Conservation (phyloP, 495 filamentous ascomycete genomes). For the Penicillium lagena region DNA sequence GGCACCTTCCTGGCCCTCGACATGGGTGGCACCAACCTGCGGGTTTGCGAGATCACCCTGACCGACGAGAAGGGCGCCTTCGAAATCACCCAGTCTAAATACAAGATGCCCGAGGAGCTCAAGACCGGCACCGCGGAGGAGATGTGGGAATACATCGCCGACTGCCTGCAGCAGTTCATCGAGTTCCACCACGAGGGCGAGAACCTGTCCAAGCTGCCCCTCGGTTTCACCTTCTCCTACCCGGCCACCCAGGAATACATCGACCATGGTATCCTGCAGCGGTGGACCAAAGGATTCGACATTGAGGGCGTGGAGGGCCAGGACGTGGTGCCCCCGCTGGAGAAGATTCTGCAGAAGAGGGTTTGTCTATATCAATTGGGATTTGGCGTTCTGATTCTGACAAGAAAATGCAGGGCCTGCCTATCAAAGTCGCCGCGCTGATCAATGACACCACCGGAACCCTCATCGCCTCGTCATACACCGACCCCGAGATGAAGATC, state of each 20-base stretch:
- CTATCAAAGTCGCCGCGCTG: constrained; percentile 87
- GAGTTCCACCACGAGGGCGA: constrained; percentile 79
- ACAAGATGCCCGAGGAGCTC: constrained; percentile 92
- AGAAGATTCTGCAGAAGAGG: constrained; percentile 70
- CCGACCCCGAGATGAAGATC: constrained; percentile 84
- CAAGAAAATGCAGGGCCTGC: constrained; percentile 55
- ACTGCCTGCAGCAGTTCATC: constrained; percentile 94
- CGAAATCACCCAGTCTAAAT: constrained; percentile 98
- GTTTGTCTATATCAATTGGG: constrained; percentile 25
- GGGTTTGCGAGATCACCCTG: constrained; percentile 93
- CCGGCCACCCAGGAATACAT: constrained; percentile 95
- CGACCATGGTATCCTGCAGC: constrained; percentile 89
- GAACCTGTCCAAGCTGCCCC: constrained; percentile 55
- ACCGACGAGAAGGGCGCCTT: constrained; percentile 90
- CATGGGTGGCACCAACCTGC: constrained; percentile 97
- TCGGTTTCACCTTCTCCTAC: constrained; percentile 98
- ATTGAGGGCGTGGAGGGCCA: constrained; percentile 92
- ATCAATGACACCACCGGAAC: constrained; percentile 99
- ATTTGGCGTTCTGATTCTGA: not conserved
- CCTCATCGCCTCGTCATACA: constrained; percentile 97
- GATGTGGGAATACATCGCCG: constrained; percentile 96
- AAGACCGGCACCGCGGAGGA: constrained; percentile 87
- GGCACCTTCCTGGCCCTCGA: constrained; percentile 92
- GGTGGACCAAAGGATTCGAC: constrained; percentile 99
- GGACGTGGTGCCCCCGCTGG: constrained; percentile 91